Conservation (phyloP, 495 filamentous ascomycete species). For the Penicillium diatomitis region DNA sequence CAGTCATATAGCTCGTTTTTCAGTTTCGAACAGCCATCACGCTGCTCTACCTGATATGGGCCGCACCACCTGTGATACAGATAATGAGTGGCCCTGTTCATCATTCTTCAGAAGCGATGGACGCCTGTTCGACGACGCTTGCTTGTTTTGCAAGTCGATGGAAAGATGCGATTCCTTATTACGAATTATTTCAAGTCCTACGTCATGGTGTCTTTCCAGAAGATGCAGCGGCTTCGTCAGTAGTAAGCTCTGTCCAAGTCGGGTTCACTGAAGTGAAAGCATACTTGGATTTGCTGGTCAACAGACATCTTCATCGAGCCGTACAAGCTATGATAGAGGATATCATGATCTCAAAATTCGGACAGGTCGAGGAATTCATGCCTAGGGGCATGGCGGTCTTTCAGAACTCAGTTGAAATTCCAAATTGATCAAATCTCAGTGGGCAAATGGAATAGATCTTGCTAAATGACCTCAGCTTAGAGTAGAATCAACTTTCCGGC, state of each 20-base stretch:
- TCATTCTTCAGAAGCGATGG: conserved; percentile 11
- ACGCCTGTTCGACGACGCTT: conserved; percentile 15
- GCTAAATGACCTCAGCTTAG: not conserved
- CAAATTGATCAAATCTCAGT: not conserved
- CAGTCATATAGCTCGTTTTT: conserved; percentile 18
- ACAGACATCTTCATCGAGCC: conserved; percentile 21
- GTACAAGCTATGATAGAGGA: conserved; percentile 27
- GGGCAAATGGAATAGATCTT: not conserved
- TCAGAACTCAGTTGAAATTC: not conserved
- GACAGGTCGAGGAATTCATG: conserved; percentile 1
- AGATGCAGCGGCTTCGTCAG: not conserved
- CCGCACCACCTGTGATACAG: conserved; percentile 7
- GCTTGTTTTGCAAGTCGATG: conserved; percentile 20
- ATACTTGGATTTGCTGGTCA: conserved; percentile 16
- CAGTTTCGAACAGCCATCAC: conserved; percentile 25
- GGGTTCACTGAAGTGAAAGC: conserved; percentile 11
- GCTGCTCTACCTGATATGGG: conserved; percentile 27
- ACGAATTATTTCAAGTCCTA: conserved; percentile 16
- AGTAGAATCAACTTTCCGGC: conserved; percentile 22
- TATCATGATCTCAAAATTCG: conserved; percentile 15
- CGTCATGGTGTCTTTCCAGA: conserved; percentile 5
- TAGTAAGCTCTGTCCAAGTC: not conserved
- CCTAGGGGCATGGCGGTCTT: not conserved
- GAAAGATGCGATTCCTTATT: conserved; percentile 20
- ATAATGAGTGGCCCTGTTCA: not conserved